Base-by-base conservation (phyloP, 495 filamentous ascomycete species). In the Podospora pseudopauciseta region DNA sequence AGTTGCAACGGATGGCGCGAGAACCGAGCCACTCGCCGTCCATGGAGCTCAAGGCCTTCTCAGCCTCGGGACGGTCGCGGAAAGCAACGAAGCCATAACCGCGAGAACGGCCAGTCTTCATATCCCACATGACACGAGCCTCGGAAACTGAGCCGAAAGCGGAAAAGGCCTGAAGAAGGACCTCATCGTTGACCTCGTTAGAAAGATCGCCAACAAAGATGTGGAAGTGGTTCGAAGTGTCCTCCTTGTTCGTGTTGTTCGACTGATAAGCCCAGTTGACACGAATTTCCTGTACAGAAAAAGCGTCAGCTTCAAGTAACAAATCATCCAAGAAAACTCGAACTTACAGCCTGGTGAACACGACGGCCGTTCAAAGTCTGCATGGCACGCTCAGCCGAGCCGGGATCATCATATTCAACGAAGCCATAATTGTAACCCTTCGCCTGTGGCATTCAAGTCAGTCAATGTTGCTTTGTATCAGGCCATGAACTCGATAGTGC, bases 191-290 rank as follows among this genome's bases (percentile, higher is more conserved):
- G 72, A 99, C 95, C 77, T 99, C 95, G 70, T 99, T 99, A 70
- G 94, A 97, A 58, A 99, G 84, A 80, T 99, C 95, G 64, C 95
- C 95, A 61, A 99, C 95, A 68, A 99, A 99, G 75, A 99, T 97
- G 80, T 99, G 95, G 84, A 97, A 99, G 75, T 99, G 95, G 80
- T 93, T 92, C 54, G 95, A 97, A 0, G 95, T 99, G 73, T 99
- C 95, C 80, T 99, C 95, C 80, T 98, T 98, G 86, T 87, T 96
- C 16, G 87, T 84, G 72, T 84, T 95, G 83, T 96, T 99, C 70
- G 94, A 97, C 81, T 98, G 95, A 73, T 98, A 99, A 19, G 95
- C 95, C 95, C 95, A 99, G 83, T 99, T 99, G 72, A 99, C 95
- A 63, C 94, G 92, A 70, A 99, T 99, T 85, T 99, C 95, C 94